Base-by-base conservation (phyloP, 306 rosid genomes). In the Gynostemma pentaphyllum region DNA sequence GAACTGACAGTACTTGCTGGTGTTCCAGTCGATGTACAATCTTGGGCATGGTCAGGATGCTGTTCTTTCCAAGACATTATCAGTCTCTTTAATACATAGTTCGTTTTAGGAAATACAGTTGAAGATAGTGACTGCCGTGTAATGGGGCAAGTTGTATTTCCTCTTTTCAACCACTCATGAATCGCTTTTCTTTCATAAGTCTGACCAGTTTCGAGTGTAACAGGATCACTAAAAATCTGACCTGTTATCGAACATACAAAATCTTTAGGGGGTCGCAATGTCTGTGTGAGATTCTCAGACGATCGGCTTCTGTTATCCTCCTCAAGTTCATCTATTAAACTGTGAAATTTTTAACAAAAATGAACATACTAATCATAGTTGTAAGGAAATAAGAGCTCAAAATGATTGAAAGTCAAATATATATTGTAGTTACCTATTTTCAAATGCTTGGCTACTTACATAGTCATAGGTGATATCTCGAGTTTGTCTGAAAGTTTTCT, bases 171-270 rank as follows among this genome's bases (percentile, higher is more conserved):
- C 98, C 98, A 91, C 66, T 91, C 92, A 63, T 88, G 92, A 74
- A 91, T 91, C 39, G 95, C 96, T 82, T 79, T 85, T 76, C 92
- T 80, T 80, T 91, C 98, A 68, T 77, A 91, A 51, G 96, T 91
- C 79, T 91, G 96, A 16, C 98, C 96, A 18, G 98, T 91, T 79
- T 91, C 98, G 64, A 91, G 96, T 59, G 98, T 91, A 40, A 91
- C 98, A 32, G 98, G 92, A 59, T 91, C 96, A 72, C 75, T 27
- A 68, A 91, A 88, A 62, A 84, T 80, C 66, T 91, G 96, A 62
- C 96, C 81, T 23, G 95, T 91, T 74, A 91, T 88, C 34, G 95
- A 87, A 45, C 98, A 91, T 30, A 91, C 90, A 49, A 91, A 91
- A 76, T 91, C 96, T 80, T 88, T 86, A 6, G 95, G 92, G 27